phyloP scores from a whole-genome alignment of 768 basidiomycete genomes.

The Xerocomellus chrysenteron region DNA sequence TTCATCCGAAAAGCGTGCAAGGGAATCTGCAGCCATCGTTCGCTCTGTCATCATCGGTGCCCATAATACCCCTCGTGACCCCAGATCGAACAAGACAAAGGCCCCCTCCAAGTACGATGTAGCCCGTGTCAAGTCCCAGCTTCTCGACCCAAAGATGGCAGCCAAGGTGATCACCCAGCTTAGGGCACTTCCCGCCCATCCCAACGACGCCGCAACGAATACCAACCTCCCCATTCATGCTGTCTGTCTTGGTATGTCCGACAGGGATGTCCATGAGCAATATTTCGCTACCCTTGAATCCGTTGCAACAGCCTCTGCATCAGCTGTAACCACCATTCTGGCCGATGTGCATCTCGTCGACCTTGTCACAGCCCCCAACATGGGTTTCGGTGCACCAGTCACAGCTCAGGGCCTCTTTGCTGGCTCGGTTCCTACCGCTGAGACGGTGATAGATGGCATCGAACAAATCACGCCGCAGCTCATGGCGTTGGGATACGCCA shows the following conservation, averaged over 20 bases:
- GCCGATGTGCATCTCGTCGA: slow-evolving; percentile 61
- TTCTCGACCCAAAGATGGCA: slow-evolving; percentile 65
- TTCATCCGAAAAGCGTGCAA: slow-evolving; percentile 58
- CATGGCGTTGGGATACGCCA: slow-evolving; percentile 76
- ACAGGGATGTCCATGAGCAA: slow-evolving; percentile 59
- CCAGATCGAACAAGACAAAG: slow-evolving; percentile 39
- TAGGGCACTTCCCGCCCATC: slow-evolving; percentile 48
- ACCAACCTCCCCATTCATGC: slow-evolving; percentile 64
- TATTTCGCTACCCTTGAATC: slow-evolving; percentile 55
- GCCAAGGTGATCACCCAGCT: slow-evolving; percentile 73
- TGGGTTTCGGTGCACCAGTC: slow-evolving; percentile 77
- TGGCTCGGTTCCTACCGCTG: slow-evolving; percentile 74
- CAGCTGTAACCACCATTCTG: slow-evolving; percentile 50
- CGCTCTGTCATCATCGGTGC: slow-evolving; percentile 70
- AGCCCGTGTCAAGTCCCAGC: slow-evolving; percentile 63
- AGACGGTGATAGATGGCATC: slow-evolving; percentile 67
- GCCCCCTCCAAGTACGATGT: slow-evolving; percentile 50
- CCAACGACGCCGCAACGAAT: slow-evolving; percentile 8
- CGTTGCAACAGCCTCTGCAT: slow-evolving; percentile 49
- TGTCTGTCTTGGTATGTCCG: slow-evolving; percentile 65
- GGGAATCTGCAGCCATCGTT: slow-evolving; percentile 59
- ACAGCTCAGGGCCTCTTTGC: slow-evolving; percentile 64
- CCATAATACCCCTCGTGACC: slow-evolving; percentile 25
- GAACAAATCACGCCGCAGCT: slow-evolving; percentile 73
- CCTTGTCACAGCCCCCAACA: slow-evolving; percentile 56